phyloP scores from a whole-genome alignment of 1,284 basidiomycete species.

The Meripilus lineatus region DNA sequence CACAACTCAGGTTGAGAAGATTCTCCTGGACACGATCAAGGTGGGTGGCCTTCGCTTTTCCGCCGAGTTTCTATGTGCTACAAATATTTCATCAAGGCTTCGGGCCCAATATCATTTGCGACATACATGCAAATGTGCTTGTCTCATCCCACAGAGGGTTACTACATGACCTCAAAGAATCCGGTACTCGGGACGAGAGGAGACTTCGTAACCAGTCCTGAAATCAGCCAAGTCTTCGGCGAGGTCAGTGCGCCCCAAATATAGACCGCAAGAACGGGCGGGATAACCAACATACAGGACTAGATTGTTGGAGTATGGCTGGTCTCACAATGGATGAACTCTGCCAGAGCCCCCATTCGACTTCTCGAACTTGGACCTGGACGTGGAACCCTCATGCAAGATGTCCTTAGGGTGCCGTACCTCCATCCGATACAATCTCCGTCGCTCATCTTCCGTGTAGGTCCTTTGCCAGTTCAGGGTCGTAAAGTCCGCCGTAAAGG shows the following conservation, averaged over 20 bases:
- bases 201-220: constrained; percentile 96
- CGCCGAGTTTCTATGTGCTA: background rate
- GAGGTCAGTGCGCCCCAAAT: constrained; percentile 65
- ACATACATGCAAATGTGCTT: constrained; percentile 89
- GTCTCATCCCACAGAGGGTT: constrained; percentile 82
- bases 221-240: constrained; percentile 96
- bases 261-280: background rate
- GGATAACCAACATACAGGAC: constrained; percentile 33
- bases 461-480: constrained; percentile 49
- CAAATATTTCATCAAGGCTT: constrained; percentile 46
- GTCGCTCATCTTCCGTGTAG: constrained; percentile 31
- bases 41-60: constrained; percentile 31
- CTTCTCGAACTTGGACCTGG: constrained; percentile 95
- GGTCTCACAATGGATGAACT: constrained; percentile 71
- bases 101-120: constrained; percentile 82
- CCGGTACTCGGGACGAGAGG: constrained; percentile 84
- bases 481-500: constrained; percentile 36
- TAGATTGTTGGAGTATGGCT: constrained; percentile 88
- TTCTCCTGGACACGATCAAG: constrained; percentile 66
- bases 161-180: constrained; percentile 75
- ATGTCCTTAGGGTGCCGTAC: constrained; percentile 91
- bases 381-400: constrained; percentile 86
- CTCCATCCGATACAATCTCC: too few relatives aligned
- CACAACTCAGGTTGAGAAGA: constrained; percentile 51
- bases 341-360: constrained; percentile 57